Base-by-base conservation (phyloP, 768 basidiomycete species). In the Russula sp. region DNA sequence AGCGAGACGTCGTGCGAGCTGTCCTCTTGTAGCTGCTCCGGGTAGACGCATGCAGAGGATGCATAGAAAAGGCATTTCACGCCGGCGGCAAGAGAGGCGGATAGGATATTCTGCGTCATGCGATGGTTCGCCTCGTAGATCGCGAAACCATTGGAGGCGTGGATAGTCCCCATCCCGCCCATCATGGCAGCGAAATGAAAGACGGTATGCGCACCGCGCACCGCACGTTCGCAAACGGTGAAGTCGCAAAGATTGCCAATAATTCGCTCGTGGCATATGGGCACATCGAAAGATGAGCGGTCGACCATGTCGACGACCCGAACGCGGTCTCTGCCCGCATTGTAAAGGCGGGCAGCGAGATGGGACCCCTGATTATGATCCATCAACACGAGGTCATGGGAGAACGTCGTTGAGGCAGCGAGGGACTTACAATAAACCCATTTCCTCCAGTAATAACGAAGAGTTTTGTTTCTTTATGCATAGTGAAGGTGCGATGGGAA, bases 161-260 rank as follows among this genome's bases (percentile, higher is more conserved):
- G 83, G 51, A 85, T 86, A 0, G 78, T 77, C 2, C 84, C 84
- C 85, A 86, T 86, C 0, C 84, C 84, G 4, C 83, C 84, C 84
- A 84, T 84, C 22, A 75, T 80, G 2, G 84, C 84, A 11, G 84
- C 82, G 64, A 85, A 80, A 69, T 86, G 84, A 20, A 84, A 72
- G 31, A 86, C 76, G 7, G 71, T 75, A 54, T 77, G 65, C 0
- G 82, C 74, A 34, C 73, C 79, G n/a, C 67, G 69, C 7, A 82
- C 74, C 1, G 69, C 77, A 2, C 67, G 71, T 14, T 72, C 60
- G 65, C 78, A 81, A 54, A 79, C 72, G 13, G 70, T 63, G 4
- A 66, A 69, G 44, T 84, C 78, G 63, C 78, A 78, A 2, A 85
- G 75, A 65, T 83, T 74, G 1, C 82, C 83, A 3, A 73, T 50